Evolutionary conservation across 176 grass and related monocot species (phyloP).

Genomic region (Oryza nivara): DNA sequence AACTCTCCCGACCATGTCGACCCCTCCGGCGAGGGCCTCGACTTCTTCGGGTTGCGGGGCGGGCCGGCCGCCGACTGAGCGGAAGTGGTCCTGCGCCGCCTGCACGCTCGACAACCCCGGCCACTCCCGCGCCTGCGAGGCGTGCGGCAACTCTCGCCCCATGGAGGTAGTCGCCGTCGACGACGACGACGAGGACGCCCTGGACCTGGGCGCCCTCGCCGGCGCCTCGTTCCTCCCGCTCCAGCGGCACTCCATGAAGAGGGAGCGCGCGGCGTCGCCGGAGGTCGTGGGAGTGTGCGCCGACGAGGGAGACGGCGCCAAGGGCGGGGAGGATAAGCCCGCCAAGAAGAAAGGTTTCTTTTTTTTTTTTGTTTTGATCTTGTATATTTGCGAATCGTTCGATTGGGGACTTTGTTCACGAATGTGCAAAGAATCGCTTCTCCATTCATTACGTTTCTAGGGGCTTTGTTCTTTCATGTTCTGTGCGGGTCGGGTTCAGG

Average conservation of each 20-base stretch:
- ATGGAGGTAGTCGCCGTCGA: slow-evolving; percentile 26
- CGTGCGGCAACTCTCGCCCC: slow-evolving; percentile 46
- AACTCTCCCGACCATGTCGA: too few species aligned
- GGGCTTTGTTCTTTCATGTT: not conserved
- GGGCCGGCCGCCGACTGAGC: not conserved
- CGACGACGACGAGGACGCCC: slow-evolving; percentile 28
- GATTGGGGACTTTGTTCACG: not conserved
- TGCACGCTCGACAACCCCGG: slow-evolving; percentile 67
- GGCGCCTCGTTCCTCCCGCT: slow-evolving; percentile 60
- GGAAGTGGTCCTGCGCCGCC: slow-evolving; percentile 45
- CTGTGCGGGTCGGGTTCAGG: too few species aligned
- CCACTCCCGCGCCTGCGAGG: slow-evolving; percentile 33
- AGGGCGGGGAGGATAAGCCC: not conserved
- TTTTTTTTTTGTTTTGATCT: not conserved
- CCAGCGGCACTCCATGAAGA: slow-evolving; percentile 33
- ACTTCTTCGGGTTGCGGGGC: not conserved
- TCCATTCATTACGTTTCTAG: not conserved
- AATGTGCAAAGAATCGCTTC: slow-evolving; percentile 6
- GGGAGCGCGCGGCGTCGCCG: slow-evolving; percentile 31
- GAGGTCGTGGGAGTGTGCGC: not conserved
- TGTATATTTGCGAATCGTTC: not conserved
- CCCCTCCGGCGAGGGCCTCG: too few species aligned
- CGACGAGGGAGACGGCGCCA: not conserved
- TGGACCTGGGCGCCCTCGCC: slow-evolving; percentile 42
- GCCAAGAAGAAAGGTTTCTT: slow-evolving; percentile 41